phyloP scores from a whole-genome alignment of 2,329 filamentous ascomycete species.

The Chaetomiaceae sp. region DNA sequence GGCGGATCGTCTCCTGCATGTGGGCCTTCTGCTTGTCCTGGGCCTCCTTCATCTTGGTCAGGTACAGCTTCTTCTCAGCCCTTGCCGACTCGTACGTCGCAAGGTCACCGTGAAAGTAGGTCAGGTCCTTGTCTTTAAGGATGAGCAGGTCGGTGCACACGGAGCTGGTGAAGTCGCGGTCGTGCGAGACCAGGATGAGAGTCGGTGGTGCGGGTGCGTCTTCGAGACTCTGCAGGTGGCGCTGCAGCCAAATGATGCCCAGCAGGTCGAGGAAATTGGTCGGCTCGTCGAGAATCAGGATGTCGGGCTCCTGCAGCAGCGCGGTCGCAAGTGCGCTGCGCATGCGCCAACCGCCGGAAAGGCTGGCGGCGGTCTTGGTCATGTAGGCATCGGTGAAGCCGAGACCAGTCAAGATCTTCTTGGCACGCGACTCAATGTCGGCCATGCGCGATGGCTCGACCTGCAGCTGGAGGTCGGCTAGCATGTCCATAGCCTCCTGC shows the following conservation, averaged over 20 bases:
- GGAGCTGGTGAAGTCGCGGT: conserved; percentile 67
- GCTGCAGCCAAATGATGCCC: conserved; percentile 79
- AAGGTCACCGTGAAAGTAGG: conserved; percentile 70
- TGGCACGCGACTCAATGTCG: conserved; percentile 59
- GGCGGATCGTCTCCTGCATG: conserved; percentile 69
- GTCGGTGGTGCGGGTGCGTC: conserved; percentile 51
- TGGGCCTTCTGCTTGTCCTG: conserved; percentile 76
- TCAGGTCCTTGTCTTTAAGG: conserved; percentile 63
- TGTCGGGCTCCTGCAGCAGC: conserved; percentile 66
- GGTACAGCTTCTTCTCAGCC: conserved; percentile 60
- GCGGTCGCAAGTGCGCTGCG: conserved; percentile 58
- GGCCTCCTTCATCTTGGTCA: conserved; percentile 71
- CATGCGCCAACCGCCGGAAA: conserved; percentile 77
- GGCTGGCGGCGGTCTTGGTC: conserved; percentile 51
- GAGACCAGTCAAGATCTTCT: conserved; percentile 60
- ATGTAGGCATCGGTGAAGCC: conserved; percentile 63
- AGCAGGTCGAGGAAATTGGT: conserved; percentile 82
- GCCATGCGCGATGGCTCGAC: conserved; percentile 60
- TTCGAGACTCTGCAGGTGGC: conserved; percentile 56
- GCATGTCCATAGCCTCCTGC: conserved; percentile 61
- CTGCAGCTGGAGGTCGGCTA: conserved; percentile 61
- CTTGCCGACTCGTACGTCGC: conserved; percentile 63
- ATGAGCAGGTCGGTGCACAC: conserved; percentile 73
- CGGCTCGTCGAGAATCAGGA: conserved; percentile 78
- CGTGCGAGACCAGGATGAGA: conserved; percentile 75